Conservation (phyloP, 352 stramenopile species). For the Globisporangium polare region DNA sequence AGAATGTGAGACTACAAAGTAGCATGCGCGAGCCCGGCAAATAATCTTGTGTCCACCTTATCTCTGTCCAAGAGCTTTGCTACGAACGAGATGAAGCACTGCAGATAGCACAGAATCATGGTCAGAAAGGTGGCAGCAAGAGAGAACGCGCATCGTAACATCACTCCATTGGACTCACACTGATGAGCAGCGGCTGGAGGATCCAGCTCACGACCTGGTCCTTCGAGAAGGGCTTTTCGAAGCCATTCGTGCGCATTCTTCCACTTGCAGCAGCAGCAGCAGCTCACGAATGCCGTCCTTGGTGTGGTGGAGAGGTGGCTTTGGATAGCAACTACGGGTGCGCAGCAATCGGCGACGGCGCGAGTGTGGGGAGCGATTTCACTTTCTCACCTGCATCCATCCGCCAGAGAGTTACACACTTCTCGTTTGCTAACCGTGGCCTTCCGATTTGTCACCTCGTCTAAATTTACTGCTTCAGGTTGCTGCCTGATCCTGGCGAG, state of each 20-base stretch:
- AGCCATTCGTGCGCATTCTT: conserved; percentile 61
- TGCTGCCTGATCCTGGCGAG: conserved; percentile 2
- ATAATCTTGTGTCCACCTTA: no score
- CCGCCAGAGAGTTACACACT: not conserved
- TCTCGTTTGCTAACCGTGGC: not conserved
- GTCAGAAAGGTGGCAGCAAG: not conserved
- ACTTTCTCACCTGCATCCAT: not conserved
- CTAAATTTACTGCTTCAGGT: conserved; percentile 6
- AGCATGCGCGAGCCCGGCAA: no score
- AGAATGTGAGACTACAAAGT: no score
- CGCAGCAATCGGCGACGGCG: not conserved
- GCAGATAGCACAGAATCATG: not conserved
- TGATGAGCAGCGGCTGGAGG: conserved; percentile 65
- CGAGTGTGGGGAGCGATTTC: not conserved
- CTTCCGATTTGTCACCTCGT: not conserved
- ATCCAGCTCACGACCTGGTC: conserved; percentile 51
- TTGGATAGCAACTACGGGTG: not conserved
- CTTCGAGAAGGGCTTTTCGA: conserved; percentile 74
- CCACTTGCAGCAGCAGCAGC: not conserved
- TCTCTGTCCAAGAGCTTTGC: conserved; percentile 43
- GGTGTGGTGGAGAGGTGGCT: not conserved
- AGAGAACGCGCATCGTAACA: not conserved
- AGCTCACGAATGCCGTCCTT: not conserved
- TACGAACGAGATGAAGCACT: conserved; percentile 71
- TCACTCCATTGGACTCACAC: conserved; percentile 25